Conservation (phyloP, 352 stramenopile genomes). For the Phytophthora hybrid region DNA sequence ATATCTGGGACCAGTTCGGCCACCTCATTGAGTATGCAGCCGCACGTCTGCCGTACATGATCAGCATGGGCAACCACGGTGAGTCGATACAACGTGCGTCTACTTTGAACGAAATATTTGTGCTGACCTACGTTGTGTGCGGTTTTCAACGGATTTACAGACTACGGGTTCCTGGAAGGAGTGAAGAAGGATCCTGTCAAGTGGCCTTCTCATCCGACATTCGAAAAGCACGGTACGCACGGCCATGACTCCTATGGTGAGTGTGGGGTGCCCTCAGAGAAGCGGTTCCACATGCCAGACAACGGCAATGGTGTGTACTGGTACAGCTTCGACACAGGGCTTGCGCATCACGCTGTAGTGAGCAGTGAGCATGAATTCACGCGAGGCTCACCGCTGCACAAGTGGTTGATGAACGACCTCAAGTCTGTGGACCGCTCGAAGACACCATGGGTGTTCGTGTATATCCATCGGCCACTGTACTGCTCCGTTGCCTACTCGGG, state of each 20-base stretch:
- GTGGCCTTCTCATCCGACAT: slow-evolving; percentile 41
- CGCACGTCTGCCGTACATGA: slow-evolving; percentile 81
- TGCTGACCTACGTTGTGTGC: neutral
- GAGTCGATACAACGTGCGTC: neutral
- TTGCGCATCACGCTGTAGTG: slow-evolving; percentile 60
- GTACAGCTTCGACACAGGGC: slow-evolving; percentile 67
- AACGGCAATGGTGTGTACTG: slow-evolving; percentile 67
- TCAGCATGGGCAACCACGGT: slow-evolving; percentile 68
- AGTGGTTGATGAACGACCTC: slow-evolving; percentile 66
- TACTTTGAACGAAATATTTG: neutral
- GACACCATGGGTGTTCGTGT: slow-evolving; percentile 69
- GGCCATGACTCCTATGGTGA: slow-evolving; percentile 78
- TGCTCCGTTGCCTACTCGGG: slow-evolving; percentile 50
- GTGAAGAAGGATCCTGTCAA: slow-evolving; percentile 34
- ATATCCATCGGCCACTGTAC: slow-evolving; percentile 72
- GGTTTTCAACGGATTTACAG: slow-evolving; percentile 6
- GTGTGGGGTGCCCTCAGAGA: slow-evolving; percentile 82
- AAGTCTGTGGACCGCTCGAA: slow-evolving; percentile 54
- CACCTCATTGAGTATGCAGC: slow-evolving; percentile 83
- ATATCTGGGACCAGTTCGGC: slow-evolving; percentile 88
- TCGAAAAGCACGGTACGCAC: slow-evolving; percentile 44
- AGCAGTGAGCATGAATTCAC: slow-evolving; percentile 70
- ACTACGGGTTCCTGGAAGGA: slow-evolving; percentile 60
- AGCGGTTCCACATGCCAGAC: slow-evolving; percentile 80
- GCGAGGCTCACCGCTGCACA: slow-evolving; percentile 48